Evolutionary conservation across 495 filamentous ascomycete genomes (phyloP).

Genomic region (Hypoxylon perforatum): DNA sequence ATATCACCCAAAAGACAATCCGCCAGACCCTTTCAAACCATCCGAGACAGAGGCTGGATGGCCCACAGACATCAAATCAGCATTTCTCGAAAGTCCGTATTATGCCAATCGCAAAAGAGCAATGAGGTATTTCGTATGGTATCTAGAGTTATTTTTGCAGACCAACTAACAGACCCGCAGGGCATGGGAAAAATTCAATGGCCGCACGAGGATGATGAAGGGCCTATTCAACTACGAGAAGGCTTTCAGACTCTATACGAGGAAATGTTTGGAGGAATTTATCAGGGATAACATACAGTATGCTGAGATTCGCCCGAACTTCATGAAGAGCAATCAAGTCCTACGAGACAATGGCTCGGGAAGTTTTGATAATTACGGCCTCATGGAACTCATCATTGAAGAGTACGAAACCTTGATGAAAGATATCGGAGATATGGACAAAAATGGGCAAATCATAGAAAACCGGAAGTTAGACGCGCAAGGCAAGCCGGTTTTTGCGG

Average conservation of each 20-base stretch:
- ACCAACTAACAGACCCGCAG: conserved; percentile 43
- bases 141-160: background rate
- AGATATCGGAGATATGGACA: conserved; percentile 42
- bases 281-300: conserved; percentile 66
- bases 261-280: conserved; percentile 60
- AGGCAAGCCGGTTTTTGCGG: conserved; percentile 19
- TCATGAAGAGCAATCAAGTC: conserved; percentile 65
- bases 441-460: conserved; percentile 38
- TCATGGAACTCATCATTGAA: conserved; percentile 62
- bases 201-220: conserved; percentile 69
- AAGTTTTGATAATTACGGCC: conserved; percentile 57
- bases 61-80: conserved; percentile 29
- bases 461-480: conserved; percentile 20
- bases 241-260: conserved; percentile 61
- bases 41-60: conserved; percentile 26
- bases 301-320: conserved; percentile 67
- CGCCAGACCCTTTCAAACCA: background rate
- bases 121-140: conserved; percentile 23
- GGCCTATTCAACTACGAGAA: conserved; percentile 67
- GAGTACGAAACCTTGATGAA: conserved; percentile 59
- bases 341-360: conserved; percentile 55
- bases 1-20: conserved; percentile 15
- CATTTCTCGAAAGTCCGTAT: conserved; percentile 28
- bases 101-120: conserved; percentile 33
- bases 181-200: conserved; percentile 66